Base-by-base conservation (phyloP, 257 asterid species). In the Solanum dulcamara region DNA sequence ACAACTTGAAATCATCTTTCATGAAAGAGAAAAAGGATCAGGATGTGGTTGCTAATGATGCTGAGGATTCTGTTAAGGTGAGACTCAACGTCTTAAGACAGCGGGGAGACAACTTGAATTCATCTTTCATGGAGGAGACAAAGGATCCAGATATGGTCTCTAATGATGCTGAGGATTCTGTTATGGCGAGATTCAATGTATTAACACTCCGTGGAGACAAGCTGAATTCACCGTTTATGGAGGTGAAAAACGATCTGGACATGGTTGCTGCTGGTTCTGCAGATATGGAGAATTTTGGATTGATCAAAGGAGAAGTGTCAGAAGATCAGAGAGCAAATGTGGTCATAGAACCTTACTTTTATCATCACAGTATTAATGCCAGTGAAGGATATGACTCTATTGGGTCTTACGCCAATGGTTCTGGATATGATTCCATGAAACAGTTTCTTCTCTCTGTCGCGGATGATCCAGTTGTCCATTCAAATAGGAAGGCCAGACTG, bases 41-140 rank as follows among this genome's bases (percentile, higher is more conserved):
- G 59, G 83, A 77, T 55, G 62, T 50, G 75, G 77, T 46, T 75
- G 48, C 46, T 85, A 87, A 82, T 84, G 87, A 80, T 72, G 81
- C 84, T 18, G 97, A 93, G 87, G 86, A 92, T 68, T 90, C 96
- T 1, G 88, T 90, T 70, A 85, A 91, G 89, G 86, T 90, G 51
- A 92, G 94, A 88, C 85, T 89, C 83, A 81, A 86, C 84, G 87
- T 90, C 88, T 77, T 94, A 90, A 94, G 86, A 84, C 87, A 89
- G n/a, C 90, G 86, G 18, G 94, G 83, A 85, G 92, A 85, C 50
- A 89, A 67, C 81, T 64, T 46, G 20, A 85, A 87, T 42, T 55
- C 85, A 28, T 48, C 75, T 4, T 80, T 57, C 35, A 48, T 6
- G 28, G 88, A 86, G 14, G 92, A 87, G 80, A 86, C 83, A 87